phyloP scores from a whole-genome alignment of 2,329 filamentous ascomycete species.

The Fusarium secorum region DNA sequence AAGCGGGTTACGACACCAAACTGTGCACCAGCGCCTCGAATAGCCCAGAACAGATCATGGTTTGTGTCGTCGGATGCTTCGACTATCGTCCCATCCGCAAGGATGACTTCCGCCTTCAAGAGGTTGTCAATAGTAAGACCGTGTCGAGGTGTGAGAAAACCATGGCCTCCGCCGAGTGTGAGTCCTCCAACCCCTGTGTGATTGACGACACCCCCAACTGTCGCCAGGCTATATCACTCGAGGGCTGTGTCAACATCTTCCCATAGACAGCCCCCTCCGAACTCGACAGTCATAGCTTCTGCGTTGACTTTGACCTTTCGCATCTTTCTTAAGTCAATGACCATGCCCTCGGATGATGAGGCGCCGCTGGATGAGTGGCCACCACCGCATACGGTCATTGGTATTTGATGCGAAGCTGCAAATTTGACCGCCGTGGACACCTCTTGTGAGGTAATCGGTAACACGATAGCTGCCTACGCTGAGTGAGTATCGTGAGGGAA shows the following conservation, averaged over 20 bases:
- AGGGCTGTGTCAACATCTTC: conserved; percentile 61
- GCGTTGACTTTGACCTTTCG: conserved; percentile 56
- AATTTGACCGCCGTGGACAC: conserved; percentile 37
- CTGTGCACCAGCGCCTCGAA: conserved; percentile 56
- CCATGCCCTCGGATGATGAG: conserved; percentile 58
- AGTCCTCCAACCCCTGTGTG: conserved; percentile 69
- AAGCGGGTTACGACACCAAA: conserved; percentile 55
- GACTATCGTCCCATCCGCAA: conserved; percentile 48
- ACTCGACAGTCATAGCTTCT: conserved; percentile 53
- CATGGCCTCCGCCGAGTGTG: conserved; percentile 65
- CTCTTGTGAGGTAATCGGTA: conserved; percentile 50
- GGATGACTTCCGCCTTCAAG: conserved; percentile 49
- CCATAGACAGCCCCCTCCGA: conserved; percentile 61
- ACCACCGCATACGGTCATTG: conserved; percentile 61
- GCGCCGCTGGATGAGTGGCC: conserved; percentile 63
- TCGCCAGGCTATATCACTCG: conserved; percentile 59
- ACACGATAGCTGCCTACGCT: conserved; percentile 51
- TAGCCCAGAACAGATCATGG: conserved; percentile 57
- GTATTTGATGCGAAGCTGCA: conserved; percentile 48
- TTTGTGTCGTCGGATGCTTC: conserved; percentile 51
- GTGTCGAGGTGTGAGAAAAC: conserved; percentile 61
- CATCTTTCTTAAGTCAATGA: conserved; percentile 64
- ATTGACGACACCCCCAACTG: conserved; percentile 68
- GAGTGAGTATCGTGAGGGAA: background rate
- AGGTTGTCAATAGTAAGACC: conserved; percentile 60